phyloP scores from a whole-genome alignment of 2,329 filamentous ascomycete species.

The Penicillium sp. region DNA sequence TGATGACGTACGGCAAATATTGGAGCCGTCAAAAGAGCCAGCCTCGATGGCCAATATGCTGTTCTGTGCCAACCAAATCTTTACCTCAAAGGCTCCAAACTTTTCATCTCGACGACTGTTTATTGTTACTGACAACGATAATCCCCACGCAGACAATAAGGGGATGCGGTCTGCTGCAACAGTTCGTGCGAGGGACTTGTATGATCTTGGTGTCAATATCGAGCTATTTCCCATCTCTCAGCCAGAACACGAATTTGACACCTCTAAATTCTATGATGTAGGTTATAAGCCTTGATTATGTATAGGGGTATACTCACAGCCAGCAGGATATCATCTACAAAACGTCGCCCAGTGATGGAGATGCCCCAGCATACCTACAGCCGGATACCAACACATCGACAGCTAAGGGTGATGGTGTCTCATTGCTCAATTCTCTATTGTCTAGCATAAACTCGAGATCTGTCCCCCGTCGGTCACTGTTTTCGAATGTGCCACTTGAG shows the following conservation, averaged over 20 bases:
- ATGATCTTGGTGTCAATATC: constrained; percentile 86
- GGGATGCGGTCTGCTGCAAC: constrained; percentile 71
- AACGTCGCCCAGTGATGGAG: constrained; percentile 66
- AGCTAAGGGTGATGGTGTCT: constrained; percentile 71
- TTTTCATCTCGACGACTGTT: constrained; percentile 93
- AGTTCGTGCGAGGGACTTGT: constrained; percentile 88
- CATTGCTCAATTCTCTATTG: constrained; percentile 73
- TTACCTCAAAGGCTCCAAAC: constrained; percentile 90
- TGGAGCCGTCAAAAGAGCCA: constrained; percentile 66
- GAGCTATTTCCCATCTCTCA: constrained; percentile 87
- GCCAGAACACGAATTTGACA: constrained; percentile 70
- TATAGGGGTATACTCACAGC: constrained; percentile 8
- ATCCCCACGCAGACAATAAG: constrained; percentile 74
- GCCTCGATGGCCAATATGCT: constrained; percentile 84
- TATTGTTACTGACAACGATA: constrained; percentile 90
- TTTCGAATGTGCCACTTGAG: constrained; percentile 83
- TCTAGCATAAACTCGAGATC: constrained; percentile 90
- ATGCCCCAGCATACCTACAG: constrained; percentile 58
- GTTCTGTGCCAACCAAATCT: constrained; percentile 94
- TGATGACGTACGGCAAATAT: constrained; percentile 65
- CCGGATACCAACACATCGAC: constrained; percentile 54
- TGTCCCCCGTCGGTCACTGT: constrained; percentile 77
- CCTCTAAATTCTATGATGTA: constrained; percentile 88
- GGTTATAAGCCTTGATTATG: constrained; percentile 19
- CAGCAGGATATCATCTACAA: constrained; percentile 84